Base-by-base conservation (phyloP, 2,329 filamentous ascomycete genomes). In the Ascochyta rabiei region DNA sequence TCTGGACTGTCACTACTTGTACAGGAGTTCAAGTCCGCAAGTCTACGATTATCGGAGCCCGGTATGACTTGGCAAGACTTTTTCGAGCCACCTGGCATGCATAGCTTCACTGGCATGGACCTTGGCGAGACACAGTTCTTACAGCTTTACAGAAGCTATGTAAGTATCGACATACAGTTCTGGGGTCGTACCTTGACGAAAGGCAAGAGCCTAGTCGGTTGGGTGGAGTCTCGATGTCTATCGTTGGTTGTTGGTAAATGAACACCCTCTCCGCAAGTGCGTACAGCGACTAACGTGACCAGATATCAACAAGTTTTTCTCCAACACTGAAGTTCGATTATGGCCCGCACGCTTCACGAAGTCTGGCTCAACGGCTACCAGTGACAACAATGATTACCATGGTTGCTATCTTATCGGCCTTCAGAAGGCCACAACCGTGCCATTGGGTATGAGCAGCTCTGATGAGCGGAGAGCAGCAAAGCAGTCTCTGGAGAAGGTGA, bases 351-450 rank as follows among this genome's bases (percentile, higher is more conserved):
- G 84, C 9, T 89, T 88, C 56, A 77, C 68, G 2, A 23, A 75
- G 0, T 68, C 62, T 6, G 44, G 57, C 6, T 56, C 41, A 13
- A 19, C 21, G 3, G 26, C 38, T 4, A 10, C 10, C 1, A 58
- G 68, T 1, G 67, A 64, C 12, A 64, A 67, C 0, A 61, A 42
- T 6, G 84, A 87, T 55, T 86, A 85, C 58, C 79, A 85, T 33
- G 84, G 84, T 3, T 84, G 79, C 57, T 89, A 88, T 65, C 77
- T 89, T 2, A 78, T 89, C 18, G 86, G 86, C 0, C 75, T 89
- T 12, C 67, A 71, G 4, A 70, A 63, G 39, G 48, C 40, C 16
- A 18, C 55, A 1, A 57, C 40, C 5, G 21, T 24, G 2, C 38
- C 44, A 8, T 26, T 37, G 18, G 18, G 30, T 2, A 4, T 23